Evolutionary conservation across 148 eudicot species (phyloP), one percentile per base, ranked within the genome.

Genomic region (Gaultheria prostrata): DNA sequence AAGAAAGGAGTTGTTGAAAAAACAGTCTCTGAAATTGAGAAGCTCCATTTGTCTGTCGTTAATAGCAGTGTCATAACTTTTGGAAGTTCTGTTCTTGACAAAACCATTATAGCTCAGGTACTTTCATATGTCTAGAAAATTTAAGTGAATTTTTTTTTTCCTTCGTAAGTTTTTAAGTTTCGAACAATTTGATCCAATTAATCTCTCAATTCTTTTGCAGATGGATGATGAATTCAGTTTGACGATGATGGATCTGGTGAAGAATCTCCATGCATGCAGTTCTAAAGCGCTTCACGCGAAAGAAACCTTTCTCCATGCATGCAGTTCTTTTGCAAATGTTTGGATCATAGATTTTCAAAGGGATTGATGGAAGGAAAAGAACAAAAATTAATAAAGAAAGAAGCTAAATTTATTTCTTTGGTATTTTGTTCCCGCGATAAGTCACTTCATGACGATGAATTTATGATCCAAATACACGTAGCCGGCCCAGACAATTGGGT

Each of bases 81-180:
- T 81, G 95, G 93, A 79, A 81, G 73, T 80, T 90, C 88, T 20
- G 67, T 83, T 80, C 90, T 94, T 43, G 91, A 91, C 86, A 76
- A 93, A 2, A 94, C 98, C 24, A 76, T 94, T 14, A 86, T 88
- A 69, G 92, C 98, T 87, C 86, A 89, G 94, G 98, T 94, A 89
- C 84, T 49, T 78, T 49, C 15, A n/a, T n/a, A 48, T 6, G 1
- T 67, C 72, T 67, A 28, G 8, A n/a, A n/a, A n/a, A 30, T 67
- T 67, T 4, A 7, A 51, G 61, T 15, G 43, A 77, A 51, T 61
- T 43, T 70, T 50, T 8, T n/a, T 6, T n/a, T 63, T 39, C 35
- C n/a, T n/a, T n/a, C n/a, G n/a, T n/a, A n/a, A n/a, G n/a, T n/a
- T n/a, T n/a, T n/a, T n/a, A n/a, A n/a, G n/a, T n/a, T n/a, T n/a